phyloP scores from a whole-genome alignment of 2,329 filamentous ascomycete genomes.

The Cercospora sp. region DNA sequence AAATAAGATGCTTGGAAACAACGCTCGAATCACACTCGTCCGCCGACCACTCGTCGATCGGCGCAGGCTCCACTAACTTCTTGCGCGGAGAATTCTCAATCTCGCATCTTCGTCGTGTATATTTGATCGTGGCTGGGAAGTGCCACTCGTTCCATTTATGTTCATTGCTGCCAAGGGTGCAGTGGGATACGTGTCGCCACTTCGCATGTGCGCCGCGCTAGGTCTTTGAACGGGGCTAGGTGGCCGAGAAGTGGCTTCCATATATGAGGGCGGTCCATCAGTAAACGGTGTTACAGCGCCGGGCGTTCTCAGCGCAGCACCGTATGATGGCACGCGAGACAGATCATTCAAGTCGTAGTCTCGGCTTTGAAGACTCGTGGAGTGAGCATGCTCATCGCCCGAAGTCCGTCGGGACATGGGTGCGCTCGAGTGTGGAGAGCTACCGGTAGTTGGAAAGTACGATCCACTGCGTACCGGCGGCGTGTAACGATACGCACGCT shows the following conservation, averaged over 20 bases:
- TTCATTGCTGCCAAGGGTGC: slow-evolving; percentile 18
- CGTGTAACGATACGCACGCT: slow-evolving; percentile 18
- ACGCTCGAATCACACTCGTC: not conserved
- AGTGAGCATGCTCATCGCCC: slow-evolving; percentile 30
- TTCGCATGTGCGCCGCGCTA: slow-evolving; percentile 33
- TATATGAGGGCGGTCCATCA: slow-evolving; percentile 48
- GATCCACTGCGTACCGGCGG: slow-evolving; percentile 21
- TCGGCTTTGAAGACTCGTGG: slow-evolving; percentile 20
- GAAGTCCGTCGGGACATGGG: slow-evolving; percentile 40
- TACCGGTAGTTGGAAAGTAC: slow-evolving; percentile 29
- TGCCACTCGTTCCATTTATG: slow-evolving; percentile 5
- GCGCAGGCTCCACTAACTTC: slow-evolving; percentile 24
- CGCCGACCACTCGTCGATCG: not conserved
- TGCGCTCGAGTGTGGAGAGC: slow-evolving; percentile 32
- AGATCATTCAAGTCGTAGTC: slow-evolving; percentile 51
- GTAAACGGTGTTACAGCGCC: slow-evolving; percentile 43
- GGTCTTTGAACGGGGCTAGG: slow-evolving; percentile 30
- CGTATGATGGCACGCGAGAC: slow-evolving; percentile 53
- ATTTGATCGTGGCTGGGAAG: slow-evolving; percentile 4
- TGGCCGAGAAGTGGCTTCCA: slow-evolving; percentile 46
- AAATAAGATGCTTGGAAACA: not conserved
- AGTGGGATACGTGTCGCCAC: slow-evolving; percentile 24
- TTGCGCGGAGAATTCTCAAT: slow-evolving; percentile 29
- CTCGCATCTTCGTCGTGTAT: slow-evolving; percentile 25
- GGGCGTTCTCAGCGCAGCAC: slow-evolving; percentile 51